Conservation (phyloP, 108 stramenopile genomes). For the Aurantiochytrium sp. region DNA sequence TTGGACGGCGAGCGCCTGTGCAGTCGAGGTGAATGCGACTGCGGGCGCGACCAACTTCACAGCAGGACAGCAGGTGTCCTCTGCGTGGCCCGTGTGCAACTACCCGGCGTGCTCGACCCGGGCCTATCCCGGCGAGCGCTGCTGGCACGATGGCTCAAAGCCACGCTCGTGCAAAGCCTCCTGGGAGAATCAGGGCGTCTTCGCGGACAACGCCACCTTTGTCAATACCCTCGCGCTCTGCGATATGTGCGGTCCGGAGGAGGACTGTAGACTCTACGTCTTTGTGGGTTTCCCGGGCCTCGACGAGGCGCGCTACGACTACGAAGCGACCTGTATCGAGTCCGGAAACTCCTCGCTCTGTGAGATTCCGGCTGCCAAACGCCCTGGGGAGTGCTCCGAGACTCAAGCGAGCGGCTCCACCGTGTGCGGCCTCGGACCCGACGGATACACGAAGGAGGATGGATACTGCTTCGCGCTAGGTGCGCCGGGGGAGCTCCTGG, state of each 20-base stretch:
- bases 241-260: neutral
- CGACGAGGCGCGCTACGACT: neutral
- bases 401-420: neutral
- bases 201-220: neutral
- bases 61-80: too few species aligned
- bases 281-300: neutral
- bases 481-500: neutral
- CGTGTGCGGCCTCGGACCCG: neutral
- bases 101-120: neutral
- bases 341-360: neutral
- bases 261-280: neutral
- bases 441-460: neutral
- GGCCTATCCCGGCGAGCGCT: conserved; percentile 8
- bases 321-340: neutral
- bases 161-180: neutral
- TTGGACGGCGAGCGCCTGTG: neutral
- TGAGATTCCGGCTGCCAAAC: neutral
- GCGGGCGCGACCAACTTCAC: too few species aligned
- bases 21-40: too few species aligned
- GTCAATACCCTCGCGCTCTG: conserved; percentile 7
- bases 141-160: neutral
- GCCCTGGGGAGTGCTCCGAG: neutral
- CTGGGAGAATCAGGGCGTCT: neutral
- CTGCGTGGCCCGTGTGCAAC: neutral
- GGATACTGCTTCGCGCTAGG: neutral